Percentiles rank a stretch among this genome's conserved stretches.
Conservation (phyloP, 306 rosid species). For the Phaseolus lunatus region DNA sequence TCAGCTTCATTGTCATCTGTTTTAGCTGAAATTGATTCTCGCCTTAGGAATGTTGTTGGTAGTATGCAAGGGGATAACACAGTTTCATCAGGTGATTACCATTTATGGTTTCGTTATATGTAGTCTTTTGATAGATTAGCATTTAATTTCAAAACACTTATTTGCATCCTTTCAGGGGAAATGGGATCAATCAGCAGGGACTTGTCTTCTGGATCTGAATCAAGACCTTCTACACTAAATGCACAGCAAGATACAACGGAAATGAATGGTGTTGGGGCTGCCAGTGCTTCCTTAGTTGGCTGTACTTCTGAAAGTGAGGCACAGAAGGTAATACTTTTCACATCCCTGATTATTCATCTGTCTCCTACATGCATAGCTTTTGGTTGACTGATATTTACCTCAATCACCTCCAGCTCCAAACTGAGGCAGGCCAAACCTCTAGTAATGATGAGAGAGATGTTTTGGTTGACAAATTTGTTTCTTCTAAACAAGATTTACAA, state of each 20-base stretch:
- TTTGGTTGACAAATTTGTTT: constrained; percentile 56
- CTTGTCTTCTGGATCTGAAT: constrained; percentile 60
- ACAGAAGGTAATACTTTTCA: constrained; percentile 55
- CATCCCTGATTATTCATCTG: constrained; percentile 22
- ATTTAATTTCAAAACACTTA: constrained; percentile 34
- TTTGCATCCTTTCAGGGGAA: constrained; percentile 61
- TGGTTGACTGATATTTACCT: constrained; percentile 34
- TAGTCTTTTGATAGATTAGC: constrained; percentile 6
- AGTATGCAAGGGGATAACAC: constrained; percentile 59
- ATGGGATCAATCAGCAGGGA: constrained; percentile 53
- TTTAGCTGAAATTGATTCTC: constrained; percentile 64
- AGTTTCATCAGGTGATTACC: constrained; percentile 62
- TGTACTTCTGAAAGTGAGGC: constrained; percentile 53
- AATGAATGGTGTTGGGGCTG: constrained; percentile 47
- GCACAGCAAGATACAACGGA: constrained; percentile 53
- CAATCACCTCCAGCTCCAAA: constrained; percentile 49
- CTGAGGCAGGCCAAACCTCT: constrained; percentile 48
- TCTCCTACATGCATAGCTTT: constrained; percentile 7
- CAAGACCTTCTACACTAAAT: constrained; percentile 50
- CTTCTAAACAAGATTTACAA: constrained; percentile 55
- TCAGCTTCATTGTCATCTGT: constrained; percentile 68
- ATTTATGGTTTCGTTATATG: constrained; percentile 8
- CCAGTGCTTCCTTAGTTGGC: constrained; percentile 50
- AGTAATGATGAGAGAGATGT: constrained; percentile 52
- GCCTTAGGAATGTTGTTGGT: constrained; percentile 61